A percentile compares a stretch with the other conserved stretches of the same genome.
Evolutionary conservation across 768 basidiomycete species (phyloP).

Genomic region (Lactifluus echinatus): DNA sequence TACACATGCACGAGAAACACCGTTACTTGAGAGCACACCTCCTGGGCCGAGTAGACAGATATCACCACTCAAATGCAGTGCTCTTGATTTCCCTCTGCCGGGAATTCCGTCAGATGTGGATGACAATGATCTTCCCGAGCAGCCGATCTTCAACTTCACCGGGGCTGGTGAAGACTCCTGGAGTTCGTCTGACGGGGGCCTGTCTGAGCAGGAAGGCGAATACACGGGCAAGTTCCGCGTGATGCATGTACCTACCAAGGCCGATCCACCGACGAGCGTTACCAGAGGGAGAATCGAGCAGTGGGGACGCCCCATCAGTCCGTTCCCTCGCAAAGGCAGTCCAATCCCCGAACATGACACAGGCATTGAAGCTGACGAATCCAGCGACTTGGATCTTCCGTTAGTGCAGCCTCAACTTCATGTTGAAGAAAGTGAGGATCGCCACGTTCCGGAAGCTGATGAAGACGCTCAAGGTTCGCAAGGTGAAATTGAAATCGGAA

Average conservation of each 20-base stretch:
- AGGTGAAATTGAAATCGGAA: slow-evolving; percentile 1
- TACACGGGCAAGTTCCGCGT: slow-evolving; percentile 59
- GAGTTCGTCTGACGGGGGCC: slow-evolving; percentile 22
- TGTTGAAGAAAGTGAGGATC: background rate
- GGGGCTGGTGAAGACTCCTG: slow-evolving; percentile 2
- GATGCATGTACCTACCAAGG: slow-evolving; percentile 50
- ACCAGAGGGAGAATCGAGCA: slow-evolving; percentile 41
- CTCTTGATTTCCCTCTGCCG: slow-evolving; percentile 15
- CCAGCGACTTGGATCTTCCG: slow-evolving; percentile 5
- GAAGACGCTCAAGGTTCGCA: background rate
- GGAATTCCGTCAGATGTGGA: slow-evolving; percentile 16
- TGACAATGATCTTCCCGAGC: slow-evolving; percentile 15
- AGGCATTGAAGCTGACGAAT: slow-evolving; percentile 21
- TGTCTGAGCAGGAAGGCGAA: slow-evolving; percentile 43
- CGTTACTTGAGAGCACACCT: slow-evolving; percentile 29
- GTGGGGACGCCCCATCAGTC: slow-evolving; percentile 68
- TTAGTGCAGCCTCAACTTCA: background rate
- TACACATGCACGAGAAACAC: slow-evolving; percentile 30
- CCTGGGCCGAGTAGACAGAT: slow-evolving; percentile 4
- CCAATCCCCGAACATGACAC: slow-evolving; percentile 24
- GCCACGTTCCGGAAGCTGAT: background rate
- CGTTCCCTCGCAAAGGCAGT: slow-evolving; percentile 38
- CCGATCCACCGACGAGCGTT: slow-evolving; percentile 53
- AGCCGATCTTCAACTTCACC: slow-evolving; percentile 22
- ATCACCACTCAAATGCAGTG: slow-evolving; percentile 15